Conservation (phyloP, 768 basidiomycete genomes). For the Mycena epipterygia region DNA sequence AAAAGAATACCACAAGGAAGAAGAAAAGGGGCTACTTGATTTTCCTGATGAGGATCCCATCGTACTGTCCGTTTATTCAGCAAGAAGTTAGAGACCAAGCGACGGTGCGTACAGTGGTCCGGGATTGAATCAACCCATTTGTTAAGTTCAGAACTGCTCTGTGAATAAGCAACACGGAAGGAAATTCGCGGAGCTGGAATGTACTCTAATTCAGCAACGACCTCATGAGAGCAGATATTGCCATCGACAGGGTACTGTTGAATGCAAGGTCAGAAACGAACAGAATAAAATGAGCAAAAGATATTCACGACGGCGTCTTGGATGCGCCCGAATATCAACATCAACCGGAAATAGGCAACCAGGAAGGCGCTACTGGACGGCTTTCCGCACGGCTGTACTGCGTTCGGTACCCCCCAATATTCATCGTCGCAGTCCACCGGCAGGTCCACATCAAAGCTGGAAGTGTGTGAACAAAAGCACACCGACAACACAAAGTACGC, state of each 20-base stretch:
- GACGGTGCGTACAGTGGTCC: not conserved
- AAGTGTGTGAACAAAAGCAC: not conserved
- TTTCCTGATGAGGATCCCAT: not conserved
- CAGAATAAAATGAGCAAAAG: not conserved
- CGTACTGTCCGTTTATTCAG: not conserved
- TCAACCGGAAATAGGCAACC: not conserved
- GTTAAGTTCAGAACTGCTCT: conserved; percentile 17
- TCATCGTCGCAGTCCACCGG: conserved; percentile 46
- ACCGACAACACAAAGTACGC: not conserved
- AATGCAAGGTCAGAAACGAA: not conserved
- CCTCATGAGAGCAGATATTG: not conserved
- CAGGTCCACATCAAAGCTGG: conserved; percentile 20
- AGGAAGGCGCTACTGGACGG: conserved; percentile 47
- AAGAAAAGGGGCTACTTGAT: not conserved
- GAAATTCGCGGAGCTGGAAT: not conserved
- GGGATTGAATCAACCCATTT: conserved; percentile 21
- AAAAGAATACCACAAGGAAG: not conserved
- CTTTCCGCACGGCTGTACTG: conserved; percentile 59
- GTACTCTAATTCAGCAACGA: conserved; percentile 21
- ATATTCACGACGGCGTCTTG: conserved; percentile 19
- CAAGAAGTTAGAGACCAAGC: not conserved
- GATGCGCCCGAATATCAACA: conserved; percentile 18
- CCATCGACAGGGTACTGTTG: conserved; percentile 19
- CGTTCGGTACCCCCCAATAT: conserved; percentile 60
- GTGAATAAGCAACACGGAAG: not conserved